Base-by-base conservation (phyloP, 2,329 filamentous ascomycete species). In the Ceratocystis albifundus region DNA sequence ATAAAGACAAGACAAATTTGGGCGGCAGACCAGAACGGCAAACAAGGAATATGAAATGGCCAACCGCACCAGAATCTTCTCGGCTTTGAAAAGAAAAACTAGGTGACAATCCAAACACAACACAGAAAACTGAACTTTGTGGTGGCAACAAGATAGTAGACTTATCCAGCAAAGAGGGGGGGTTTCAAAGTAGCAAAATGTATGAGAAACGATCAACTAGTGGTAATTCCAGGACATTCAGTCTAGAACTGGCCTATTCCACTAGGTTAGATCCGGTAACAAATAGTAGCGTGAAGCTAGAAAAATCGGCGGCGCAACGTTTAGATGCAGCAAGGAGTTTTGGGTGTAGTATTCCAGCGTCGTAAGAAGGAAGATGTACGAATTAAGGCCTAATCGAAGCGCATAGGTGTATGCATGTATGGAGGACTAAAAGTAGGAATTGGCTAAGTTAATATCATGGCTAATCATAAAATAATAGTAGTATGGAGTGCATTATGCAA, bases 241-340 rank as follows among this genome's bases (percentile, higher is more conserved):
- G 64, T 65, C 63, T 46, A 68, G 64, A 63, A 45, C 32, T 65
- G 28, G 61, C 53, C 62, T n/a, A 46, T 30, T 25, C 53, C 59
- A 36, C 63, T 65, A 63, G 20, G 28, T 48, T 46, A 32, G 25
- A 65, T 50, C 36, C 45, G 53, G 45, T 63, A 44, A 48, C n/a
- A 4, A 50, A 64, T 20, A 36, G 65, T 68, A 64, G 63, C 57
- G 55, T 22, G 66, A 67, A 62, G 64, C 63, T 68, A 63, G 61
- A 5, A 50, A 15, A 44, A 45, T 50, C 66, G 48, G 28, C 61
- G 41, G 46, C 57, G 66, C 57, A 30, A 45, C 12, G 46, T 61
- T 53, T 32, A 32, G 32, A 30, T 10, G 10, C n/a, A 28, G 22
- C 7, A 2, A 22, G 20, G 6, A 48, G 46, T 20, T 8, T 53